A percentile compares a stretch with the other conserved stretches of the same genome.
Evolutionary conservation across 2,329 filamentous ascomycete species (phyloP).

Genomic region (Aspergillus japonicus): DNA sequence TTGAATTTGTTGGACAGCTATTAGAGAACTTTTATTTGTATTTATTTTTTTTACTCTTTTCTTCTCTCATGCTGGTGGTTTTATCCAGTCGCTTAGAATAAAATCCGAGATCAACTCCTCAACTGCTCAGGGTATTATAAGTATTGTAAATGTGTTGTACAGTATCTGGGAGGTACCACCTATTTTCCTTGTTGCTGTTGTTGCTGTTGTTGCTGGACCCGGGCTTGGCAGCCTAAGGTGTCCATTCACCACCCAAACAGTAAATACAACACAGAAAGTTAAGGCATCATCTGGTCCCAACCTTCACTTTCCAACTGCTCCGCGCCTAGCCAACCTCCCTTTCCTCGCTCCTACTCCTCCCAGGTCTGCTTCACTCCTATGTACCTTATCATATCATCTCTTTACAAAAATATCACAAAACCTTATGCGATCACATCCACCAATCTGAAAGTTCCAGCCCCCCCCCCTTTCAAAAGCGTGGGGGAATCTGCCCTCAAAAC

Average conservation of each 20-base stretch:
- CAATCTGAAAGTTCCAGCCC: too few species aligned
- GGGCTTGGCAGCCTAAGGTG: background rate
- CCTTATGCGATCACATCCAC: background rate
- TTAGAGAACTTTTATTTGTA: too few species aligned
- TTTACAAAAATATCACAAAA: background rate
- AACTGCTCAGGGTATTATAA: background rate
- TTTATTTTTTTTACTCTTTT: too few species aligned
- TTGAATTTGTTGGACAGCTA: too few species aligned
- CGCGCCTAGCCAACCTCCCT: too few species aligned
- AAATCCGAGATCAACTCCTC: too few species aligned
- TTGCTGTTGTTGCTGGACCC: background rate
- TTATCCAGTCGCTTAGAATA: too few species aligned
- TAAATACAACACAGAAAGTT: background rate
- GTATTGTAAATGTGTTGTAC: background rate
- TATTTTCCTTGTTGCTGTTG: too few species aligned
- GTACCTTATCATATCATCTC: background rate
- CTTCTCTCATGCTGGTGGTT: background rate
- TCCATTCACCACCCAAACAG: background rate
- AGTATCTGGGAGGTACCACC: too few species aligned
- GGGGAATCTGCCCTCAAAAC: constrained; percentile 22
- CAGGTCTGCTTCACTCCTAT: background rate
- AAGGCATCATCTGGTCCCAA: background rate
- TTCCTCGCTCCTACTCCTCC: background rate
- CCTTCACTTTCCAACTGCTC: too few species aligned
- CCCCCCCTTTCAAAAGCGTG: constrained; percentile 14